Evolutionary conservation across 1,139 yeast genomes (phyloP), one percentile per base, ranked within the genome.

Genomic region (Yamadazyma atmosphaerica): DNA sequence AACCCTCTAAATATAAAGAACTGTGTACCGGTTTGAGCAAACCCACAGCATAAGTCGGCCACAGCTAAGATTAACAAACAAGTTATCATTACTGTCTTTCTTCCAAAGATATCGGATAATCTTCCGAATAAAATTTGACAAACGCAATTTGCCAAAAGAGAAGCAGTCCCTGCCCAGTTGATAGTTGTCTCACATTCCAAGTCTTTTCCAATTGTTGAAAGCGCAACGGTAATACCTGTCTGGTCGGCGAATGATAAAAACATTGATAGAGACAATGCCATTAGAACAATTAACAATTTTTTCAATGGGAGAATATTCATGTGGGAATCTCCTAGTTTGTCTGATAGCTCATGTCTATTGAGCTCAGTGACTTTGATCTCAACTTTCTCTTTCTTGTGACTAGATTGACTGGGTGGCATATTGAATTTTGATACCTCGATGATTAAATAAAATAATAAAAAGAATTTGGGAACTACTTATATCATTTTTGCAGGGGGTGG

Each of bases 111-210:
- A 50, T 72, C 77, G 5, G 63, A 54, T 17, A 72, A 47, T 33
- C 77, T 52, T 4, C 77, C 77, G 42, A 68, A 69, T 21, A 71
- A 52, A 2, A 70, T 73, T 49, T 70, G 76, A 48, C 70, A 69
- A 19, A 68, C 72, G 22, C 71, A 61, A 41, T 68, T 70, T 15
- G 76, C 75, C 36, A 74, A 61, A 38, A 75, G 54, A 5, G 71
- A 54, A 11, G 80, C 66, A 4, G 79, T 72, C 40, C 79, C 79
- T 2, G 78, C 78, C 79, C 79, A 75, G 37, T 74, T 69, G 39
- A 70, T 69, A 10, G 72, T 56, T 31, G 57, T 54, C 43, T 66
- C 60, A 14, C 72, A 65, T 26, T 63, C 41, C 34, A 70, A 54
- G 32, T 66, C 72, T 34, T 57, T 52, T 13, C 65, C 72, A 23